A percentile compares a stretch with the other conserved stretches of the same genome.
Evolutionary conservation across 2,329 filamentous ascomycete species (phyloP).

Genomic region (Lasiodiplodia sp.): DNA sequence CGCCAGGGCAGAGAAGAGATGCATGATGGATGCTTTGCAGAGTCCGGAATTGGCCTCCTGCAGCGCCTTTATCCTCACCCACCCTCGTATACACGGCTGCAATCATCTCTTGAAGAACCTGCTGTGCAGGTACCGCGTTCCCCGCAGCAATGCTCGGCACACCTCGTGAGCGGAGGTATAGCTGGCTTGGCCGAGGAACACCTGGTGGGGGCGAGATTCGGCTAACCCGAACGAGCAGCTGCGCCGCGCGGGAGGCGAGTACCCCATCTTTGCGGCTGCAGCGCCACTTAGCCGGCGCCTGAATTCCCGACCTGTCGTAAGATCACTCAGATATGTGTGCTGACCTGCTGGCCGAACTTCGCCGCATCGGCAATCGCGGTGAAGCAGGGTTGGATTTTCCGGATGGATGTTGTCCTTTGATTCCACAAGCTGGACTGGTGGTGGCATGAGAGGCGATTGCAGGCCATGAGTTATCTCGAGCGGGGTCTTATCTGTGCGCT

Average conservation of each 20-base stretch:
- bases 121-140: neutral
- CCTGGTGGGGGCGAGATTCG: neutral
- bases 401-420: neutral
- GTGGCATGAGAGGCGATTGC: neutral
- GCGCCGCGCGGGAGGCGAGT: neutral
- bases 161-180: neutral
- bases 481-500: neutral
- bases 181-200: neutral
- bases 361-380: slow-evolving; percentile 2
- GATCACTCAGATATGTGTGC: neutral
- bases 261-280: slow-evolving; percentile 5
- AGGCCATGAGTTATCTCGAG: neutral
- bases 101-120: neutral
- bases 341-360: neutral
- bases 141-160: neutral
- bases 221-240: neutral
- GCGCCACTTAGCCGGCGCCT: neutral
- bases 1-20: neutral
- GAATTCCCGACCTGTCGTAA: neutral
- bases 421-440: neutral
- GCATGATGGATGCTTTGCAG: neutral
- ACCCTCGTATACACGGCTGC: neutral
- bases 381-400: neutral
- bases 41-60: neutral
- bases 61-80: neutral